phyloP scores from a whole-genome alignment of 2,329 filamentous ascomycete genomes.

The Arthroderma sp. region DNA sequence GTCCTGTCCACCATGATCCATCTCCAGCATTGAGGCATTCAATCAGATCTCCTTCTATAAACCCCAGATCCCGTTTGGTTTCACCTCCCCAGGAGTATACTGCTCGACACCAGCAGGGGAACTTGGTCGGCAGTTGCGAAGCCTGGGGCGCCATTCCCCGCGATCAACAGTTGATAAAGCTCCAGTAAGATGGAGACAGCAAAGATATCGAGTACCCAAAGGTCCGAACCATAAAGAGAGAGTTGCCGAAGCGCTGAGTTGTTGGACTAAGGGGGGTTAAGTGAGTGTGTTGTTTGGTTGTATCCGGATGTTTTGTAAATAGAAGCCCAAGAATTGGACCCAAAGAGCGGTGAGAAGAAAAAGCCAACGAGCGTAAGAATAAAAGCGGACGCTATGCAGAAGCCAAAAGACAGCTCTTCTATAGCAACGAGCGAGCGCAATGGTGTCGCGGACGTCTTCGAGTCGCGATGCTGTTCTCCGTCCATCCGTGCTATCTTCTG shows the following conservation, averaged over 20 bases:
- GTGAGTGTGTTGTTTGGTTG: not conserved
- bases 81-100: constrained; percentile 92
- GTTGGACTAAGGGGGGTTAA: not conserved
- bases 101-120: constrained; percentile 84
- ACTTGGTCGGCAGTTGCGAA: constrained; percentile 55
- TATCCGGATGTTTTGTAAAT: not conserved
- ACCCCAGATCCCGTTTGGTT: constrained; percentile 88
- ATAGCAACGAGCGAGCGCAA: not conserved
- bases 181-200: not conserved
- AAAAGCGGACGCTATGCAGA: not conserved
- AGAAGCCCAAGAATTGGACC: not conserved
- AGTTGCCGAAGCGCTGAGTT: not conserved
- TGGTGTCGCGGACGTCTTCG: not conserved
- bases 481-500: not conserved
- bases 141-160: constrained; percentile 35
- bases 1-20: constrained; percentile 96
- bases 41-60: constrained; percentile 94
- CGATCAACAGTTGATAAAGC: not conserved
- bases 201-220: constrained; percentile 1
- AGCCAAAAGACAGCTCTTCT: not conserved
- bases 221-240: not conserved
- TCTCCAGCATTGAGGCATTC: constrained; percentile 97
- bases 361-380: not conserved
- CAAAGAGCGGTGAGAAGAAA: constrained; percentile 4
- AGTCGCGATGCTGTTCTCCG: not conserved